Conservation (phyloP, 257 asterid species). For the Solanum neorickii region DNA sequence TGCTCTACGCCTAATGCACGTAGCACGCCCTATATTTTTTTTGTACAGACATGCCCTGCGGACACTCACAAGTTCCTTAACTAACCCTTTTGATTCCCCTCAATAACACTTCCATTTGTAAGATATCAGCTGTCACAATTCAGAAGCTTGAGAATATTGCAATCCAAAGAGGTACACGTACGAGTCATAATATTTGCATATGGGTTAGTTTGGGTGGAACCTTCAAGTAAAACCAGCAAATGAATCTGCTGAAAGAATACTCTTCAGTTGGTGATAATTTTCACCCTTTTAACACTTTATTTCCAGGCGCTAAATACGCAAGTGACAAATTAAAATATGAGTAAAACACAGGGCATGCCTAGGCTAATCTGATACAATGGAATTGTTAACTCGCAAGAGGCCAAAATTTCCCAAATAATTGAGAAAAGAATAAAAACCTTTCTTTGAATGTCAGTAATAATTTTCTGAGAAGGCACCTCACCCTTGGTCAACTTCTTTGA, state of each 20-base stretch:
- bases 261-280: not conserved
- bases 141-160: not conserved
- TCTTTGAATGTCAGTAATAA: not conserved
- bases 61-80: not conserved
- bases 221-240: not conserved
- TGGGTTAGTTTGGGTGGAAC: not conserved
- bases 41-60: not conserved
- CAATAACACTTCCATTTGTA: not conserved
- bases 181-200: not conserved
- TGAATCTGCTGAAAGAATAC: not conserved
- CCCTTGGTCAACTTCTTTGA: not conserved
- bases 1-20: not conserved
- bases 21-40: not conserved
- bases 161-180: not conserved
- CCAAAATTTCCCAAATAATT: constrained; percentile 2
- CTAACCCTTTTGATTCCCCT: not conserved
- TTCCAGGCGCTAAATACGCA: not conserved
- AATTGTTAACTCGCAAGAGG: not conserved
- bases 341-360: not conserved
- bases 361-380: not conserved
- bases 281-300: not conserved
- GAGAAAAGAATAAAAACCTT: not conserved
- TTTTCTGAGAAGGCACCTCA: not conserved
- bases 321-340: not conserved
- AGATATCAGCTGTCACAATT: not conserved